Percentiles rank a stretch among this genome's conserved stretches.
These are phyloP conservation scores for Lolium multiflorum DNA, from an alignment of 176 grass and related monocot genomes.

Conservation along the genomic window DNA sequence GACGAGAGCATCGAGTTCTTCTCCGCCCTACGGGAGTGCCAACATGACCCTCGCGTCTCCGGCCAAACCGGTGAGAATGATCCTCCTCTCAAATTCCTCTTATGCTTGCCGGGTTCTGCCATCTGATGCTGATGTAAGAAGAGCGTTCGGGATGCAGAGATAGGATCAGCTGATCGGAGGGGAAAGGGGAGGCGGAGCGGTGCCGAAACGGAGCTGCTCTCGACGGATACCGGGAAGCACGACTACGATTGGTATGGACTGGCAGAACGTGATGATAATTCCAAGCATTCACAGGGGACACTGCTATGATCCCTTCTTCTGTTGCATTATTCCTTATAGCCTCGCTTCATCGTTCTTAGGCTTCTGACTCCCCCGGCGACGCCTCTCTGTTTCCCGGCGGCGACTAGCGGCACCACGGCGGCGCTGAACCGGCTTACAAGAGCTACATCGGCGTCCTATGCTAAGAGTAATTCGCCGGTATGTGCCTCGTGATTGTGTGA, in stretches of 20 bases:
- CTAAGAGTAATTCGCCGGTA: constrained; percentile 35
- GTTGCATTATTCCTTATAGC: neutral
- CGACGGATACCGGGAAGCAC: constrained; percentile 33
- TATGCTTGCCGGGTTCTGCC: neutral
- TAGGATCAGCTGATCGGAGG: neutral
- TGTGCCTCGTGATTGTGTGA: neutral
- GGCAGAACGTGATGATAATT: neutral
- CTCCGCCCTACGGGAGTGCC: constrained; percentile 38
- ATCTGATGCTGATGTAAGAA: neutral
- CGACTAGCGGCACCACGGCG: neutral
- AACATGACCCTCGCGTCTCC: constrained; percentile 19
- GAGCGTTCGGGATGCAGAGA: neutral
- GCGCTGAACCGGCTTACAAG: neutral
- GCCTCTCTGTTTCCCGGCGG: constrained; percentile 27
- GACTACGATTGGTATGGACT: constrained; percentile 45
- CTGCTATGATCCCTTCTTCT: neutral
- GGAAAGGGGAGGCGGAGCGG: neutral
- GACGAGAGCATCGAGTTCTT: constrained; percentile 58
- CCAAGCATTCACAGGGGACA: no score
- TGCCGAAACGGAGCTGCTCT: neutral
- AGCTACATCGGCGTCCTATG: neutral
- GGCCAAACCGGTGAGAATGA: neutral
- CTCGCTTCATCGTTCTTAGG: neutral
- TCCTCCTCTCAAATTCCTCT: neutral
- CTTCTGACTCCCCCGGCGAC: constrained; percentile 40